These are phyloP conservation scores for Agaricus blazei DNA, from an alignment of 768 basidiomycete genomes.

Conservation along the genomic window DNA sequence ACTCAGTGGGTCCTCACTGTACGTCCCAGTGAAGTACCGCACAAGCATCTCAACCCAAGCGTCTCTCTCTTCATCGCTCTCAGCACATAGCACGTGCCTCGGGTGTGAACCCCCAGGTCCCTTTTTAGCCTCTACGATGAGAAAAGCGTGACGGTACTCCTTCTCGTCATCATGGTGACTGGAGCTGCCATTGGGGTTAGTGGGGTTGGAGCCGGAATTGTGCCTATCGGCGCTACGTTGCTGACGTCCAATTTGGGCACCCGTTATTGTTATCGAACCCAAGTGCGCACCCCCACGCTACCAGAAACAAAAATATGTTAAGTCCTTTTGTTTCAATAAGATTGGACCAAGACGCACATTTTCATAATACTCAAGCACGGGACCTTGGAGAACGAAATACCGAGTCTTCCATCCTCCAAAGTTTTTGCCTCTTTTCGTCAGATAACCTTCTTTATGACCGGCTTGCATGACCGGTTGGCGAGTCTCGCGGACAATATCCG, in stretches of 20 bases:
- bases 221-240: conserved; percentile 40
- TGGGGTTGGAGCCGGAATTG: not conserved
- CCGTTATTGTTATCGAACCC: conserved; percentile 86
- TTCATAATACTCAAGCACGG: conserved; percentile 92
- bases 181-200: not conserved
- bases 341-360: conserved; percentile 53
- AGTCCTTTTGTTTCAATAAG: not conserved
- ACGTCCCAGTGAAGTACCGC: conserved; percentile 77
- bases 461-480: conserved; percentile 73
- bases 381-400: conserved; percentile 90
- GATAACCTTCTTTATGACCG: conserved; percentile 90
- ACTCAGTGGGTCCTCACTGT: conserved; percentile 61
- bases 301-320: not conserved
- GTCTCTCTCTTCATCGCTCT: conserved; percentile 91
- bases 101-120: conserved; percentile 63
- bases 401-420: conserved; percentile 98
- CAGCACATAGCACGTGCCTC: conserved; percentile 93
- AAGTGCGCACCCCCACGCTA: conserved; percentile 87
- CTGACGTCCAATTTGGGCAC: conserved; percentile 94
- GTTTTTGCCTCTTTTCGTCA: conserved; percentile 95
- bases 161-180: conserved; percentile 70
- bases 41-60: conserved; percentile 94
- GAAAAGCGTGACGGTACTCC: conserved; percentile 94
- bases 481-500: conserved; percentile 76
- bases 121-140: conserved; percentile 88